These are phyloP conservation scores for Pochonia chlamydosporia DNA, from an alignment of 2,329 filamentous ascomycete genomes.

Conservation along the genomic window DNA sequence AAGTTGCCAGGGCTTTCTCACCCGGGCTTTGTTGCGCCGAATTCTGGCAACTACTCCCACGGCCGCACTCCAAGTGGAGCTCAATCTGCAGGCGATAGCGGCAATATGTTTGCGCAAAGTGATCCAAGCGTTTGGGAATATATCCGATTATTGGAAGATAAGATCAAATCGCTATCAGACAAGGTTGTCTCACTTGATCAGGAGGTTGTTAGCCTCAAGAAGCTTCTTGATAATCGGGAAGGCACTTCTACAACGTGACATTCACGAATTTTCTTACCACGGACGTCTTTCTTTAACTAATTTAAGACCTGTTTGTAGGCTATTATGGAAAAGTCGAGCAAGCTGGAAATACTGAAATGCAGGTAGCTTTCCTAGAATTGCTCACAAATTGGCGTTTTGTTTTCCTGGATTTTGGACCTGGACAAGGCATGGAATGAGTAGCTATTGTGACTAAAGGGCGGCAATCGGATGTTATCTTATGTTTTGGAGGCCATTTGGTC, in stretches of 20 bases:
- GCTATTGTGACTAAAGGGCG: slow-evolving; percentile 24
- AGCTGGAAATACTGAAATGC: background rate
- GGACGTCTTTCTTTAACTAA: background rate
- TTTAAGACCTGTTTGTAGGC: background rate
- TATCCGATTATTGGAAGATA: slow-evolving; percentile 63
- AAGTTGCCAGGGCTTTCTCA: slow-evolving; percentile 32
- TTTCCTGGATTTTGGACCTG: slow-evolving; percentile 16
- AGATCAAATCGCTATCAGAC: slow-evolving; percentile 30
- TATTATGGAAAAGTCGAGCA: background rate
- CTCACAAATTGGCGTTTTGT: slow-evolving; percentile 2
- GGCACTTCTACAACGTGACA: slow-evolving; percentile 11
- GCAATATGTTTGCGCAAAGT: slow-evolving; percentile 59
- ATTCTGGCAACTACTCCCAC: slow-evolving; percentile 24
- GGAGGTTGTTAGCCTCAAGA: slow-evolving; percentile 27
- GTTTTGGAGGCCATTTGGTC: background rate
- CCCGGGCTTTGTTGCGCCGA: slow-evolving; percentile 26
- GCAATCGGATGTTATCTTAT: slow-evolving; percentile 18
- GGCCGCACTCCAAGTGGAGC: slow-evolving; percentile 39
- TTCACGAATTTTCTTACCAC: background rate
- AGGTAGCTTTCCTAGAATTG: background rate
- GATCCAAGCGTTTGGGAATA: slow-evolving; percentile 66
- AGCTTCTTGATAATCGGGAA: slow-evolving; percentile 26
- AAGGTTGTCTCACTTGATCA: slow-evolving; percentile 27
- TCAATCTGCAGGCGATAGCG: slow-evolving; percentile 52
- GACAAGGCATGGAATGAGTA: slow-evolving; percentile 20